Conservation (phyloP, 257 asterid genomes). For the Lavandula angustifolia region DNA sequence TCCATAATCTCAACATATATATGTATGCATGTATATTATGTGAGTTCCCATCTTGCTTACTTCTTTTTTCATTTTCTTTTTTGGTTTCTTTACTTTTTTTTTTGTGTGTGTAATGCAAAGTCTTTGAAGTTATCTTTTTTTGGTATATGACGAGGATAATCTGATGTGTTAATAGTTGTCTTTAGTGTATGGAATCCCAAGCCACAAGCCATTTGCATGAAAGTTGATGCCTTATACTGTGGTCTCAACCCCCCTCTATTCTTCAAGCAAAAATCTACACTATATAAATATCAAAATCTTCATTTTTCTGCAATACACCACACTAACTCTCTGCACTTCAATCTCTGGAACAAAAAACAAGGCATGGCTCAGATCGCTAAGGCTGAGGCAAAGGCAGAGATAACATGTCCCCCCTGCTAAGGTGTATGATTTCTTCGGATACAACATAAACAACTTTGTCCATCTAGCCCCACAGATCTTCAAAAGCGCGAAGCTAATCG, state of each 20-base stretch:
- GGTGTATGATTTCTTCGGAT: conserved; percentile 28
- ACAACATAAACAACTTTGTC: conserved; percentile 9
- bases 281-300: not conserved
- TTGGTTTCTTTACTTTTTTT: too few species aligned
- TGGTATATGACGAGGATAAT: too few species aligned
- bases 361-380: conserved; percentile 41
- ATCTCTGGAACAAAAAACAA: not conserved
- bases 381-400: conserved; percentile 33
- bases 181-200: not conserved
- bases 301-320: not conserved
- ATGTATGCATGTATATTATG: too few species aligned
- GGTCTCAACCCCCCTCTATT: too few species aligned
- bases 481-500: conserved; percentile 19
- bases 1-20: too few species aligned
- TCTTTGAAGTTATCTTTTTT: too few species aligned
- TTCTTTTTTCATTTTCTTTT: too few species aligned
- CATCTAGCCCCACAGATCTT: conserved; percentile 24
- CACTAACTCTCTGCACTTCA: not conserved
- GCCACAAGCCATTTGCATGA: not conserved
- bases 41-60: too few species aligned
- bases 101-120: too few species aligned
- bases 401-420: conserved; percentile 32
- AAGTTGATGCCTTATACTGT: too few species aligned
- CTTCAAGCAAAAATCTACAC: not conserved
- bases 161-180: too few species aligned